These are phyloP conservation scores for Cercophora scortea DNA, from an alignment of 495 filamentous ascomycete genomes.

Conservation along the genomic window DNA sequence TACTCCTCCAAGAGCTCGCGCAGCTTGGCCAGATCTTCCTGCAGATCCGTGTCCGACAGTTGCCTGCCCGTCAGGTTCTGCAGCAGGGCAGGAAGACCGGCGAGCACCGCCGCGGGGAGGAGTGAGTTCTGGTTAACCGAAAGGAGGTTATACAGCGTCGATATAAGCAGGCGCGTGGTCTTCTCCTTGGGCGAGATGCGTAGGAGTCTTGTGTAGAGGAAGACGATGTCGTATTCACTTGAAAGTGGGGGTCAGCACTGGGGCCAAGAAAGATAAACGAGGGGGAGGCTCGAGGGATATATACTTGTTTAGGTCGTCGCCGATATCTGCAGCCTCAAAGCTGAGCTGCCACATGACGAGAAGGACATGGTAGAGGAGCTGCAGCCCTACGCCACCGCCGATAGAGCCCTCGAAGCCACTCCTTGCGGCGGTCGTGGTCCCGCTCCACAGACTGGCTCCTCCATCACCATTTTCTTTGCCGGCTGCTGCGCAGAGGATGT, in stretches of 20 bases:
- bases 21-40: slow-evolving; percentile 73
- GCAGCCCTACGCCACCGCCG: slow-evolving; percentile 78
- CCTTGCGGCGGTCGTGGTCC: slow-evolving; percentile 45
- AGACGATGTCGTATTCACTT: slow-evolving; percentile 86
- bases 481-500: slow-evolving; percentile 73
- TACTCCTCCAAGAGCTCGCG: slow-evolving; percentile 83
- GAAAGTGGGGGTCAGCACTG: background rate
- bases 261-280: background rate
- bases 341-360: slow-evolving; percentile 92
- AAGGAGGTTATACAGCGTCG: slow-evolving; percentile 81
- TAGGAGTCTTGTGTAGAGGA: slow-evolving; percentile 82
- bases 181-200: slow-evolving; percentile 95
- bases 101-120: slow-evolving; percentile 72
- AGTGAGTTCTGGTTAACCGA: slow-evolving; percentile 66
- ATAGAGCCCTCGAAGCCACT: slow-evolving; percentile 55
- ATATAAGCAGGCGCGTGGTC: slow-evolving; percentile 84
- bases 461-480: slow-evolving; percentile 60
- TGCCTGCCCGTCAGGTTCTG: slow-evolving; percentile 75
- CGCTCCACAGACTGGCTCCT: slow-evolving; percentile 59
- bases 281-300: slow-evolving; percentile 10
- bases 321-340: slow-evolving; percentile 78
- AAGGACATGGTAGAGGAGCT: slow-evolving; percentile 90
- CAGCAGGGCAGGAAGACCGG: slow-evolving; percentile 73
- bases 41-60: slow-evolving; percentile 79
- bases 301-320: slow-evolving; percentile 80